These are phyloP conservation scores for Mycogone perniciosa DNA, from an alignment of 2,329 filamentous ascomycete genomes.

Conservation along the genomic window DNA sequence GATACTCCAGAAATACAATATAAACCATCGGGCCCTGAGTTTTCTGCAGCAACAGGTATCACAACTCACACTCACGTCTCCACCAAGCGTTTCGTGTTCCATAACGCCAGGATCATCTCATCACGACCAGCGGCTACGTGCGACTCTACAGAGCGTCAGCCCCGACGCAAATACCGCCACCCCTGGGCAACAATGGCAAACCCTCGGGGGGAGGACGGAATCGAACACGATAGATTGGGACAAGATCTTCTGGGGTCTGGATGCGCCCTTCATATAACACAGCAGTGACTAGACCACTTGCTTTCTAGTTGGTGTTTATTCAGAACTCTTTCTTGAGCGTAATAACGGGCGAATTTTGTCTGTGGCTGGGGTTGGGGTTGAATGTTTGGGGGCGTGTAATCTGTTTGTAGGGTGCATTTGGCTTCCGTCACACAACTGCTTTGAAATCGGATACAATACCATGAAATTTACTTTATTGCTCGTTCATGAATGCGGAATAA, in stretches of 20 bases:
- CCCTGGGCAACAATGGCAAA: slow-evolving; percentile 22
- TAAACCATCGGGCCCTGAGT: slow-evolving; percentile 19
- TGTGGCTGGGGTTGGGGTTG: no score
- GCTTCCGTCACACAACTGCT: background rate
- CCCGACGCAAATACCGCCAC: slow-evolving; percentile 14
- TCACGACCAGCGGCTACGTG: slow-evolving; percentile 9
- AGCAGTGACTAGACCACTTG: background rate
- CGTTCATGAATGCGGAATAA: no score
- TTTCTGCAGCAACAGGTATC: slow-evolving; percentile 14
- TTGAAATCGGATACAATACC: background rate
- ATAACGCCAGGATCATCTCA: slow-evolving; percentile 25
- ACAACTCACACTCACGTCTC: slow-evolving; percentile 1
- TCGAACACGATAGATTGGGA: slow-evolving; percentile 32
- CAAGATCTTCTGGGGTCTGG: slow-evolving; percentile 28
- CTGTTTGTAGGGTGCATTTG: background rate
- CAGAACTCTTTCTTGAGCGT: background rate
- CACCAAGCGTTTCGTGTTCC: slow-evolving; percentile 13
- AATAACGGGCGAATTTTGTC: background rate
- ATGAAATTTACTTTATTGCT: no score
- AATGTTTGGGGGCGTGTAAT: background rate
- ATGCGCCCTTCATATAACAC: slow-evolving; percentile 26
- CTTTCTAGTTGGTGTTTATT: background rate
- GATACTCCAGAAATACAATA: slow-evolving; percentile 28
- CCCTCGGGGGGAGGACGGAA: slow-evolving; percentile 25
- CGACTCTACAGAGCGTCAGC: slow-evolving; percentile 8